These are phyloP conservation scores for Oleoguttula mirabilis DNA, from an alignment of 495 filamentous ascomycete genomes.

Conservation along the genomic window DNA sequence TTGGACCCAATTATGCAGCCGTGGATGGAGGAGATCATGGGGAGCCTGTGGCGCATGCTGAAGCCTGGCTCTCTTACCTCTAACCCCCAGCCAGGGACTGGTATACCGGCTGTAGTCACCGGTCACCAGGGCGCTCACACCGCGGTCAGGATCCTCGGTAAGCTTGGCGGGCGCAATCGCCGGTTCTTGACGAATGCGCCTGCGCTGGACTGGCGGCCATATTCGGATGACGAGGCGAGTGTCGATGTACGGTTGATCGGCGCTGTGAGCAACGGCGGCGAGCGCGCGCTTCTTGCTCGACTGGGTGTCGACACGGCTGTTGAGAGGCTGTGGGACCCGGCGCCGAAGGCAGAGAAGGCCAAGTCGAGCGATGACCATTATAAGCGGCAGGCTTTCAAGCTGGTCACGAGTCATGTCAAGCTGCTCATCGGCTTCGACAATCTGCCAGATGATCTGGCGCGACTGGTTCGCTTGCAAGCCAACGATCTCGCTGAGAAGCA, in stretches of 20 bases:
- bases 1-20: slow-evolving; percentile 98
- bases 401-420: slow-evolving; percentile 79
- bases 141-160: slow-evolving; percentile 95
- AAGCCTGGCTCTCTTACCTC: slow-evolving; percentile 78
- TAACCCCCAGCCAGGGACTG: neutral
- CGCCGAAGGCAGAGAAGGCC: slow-evolving; percentile 44
- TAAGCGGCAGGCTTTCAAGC: slow-evolving; percentile 80
- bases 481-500: slow-evolving; percentile 67
- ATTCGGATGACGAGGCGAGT: slow-evolving; percentile 71
- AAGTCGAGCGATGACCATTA: slow-evolving; percentile 75
- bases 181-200: slow-evolving; percentile 87
- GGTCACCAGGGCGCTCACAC: slow-evolving; percentile 89
- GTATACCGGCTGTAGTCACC: slow-evolving; percentile 9
- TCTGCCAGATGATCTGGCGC: slow-evolving; percentile 77
- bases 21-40: slow-evolving; percentile 97
- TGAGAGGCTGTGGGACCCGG: slow-evolving; percentile 66
- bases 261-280: slow-evolving; percentile 48
- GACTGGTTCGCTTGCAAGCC: slow-evolving; percentile 73
- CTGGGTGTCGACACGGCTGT: slow-evolving; percentile 83
- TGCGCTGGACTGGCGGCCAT: slow-evolving; percentile 65
- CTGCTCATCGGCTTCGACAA: slow-evolving; percentile 77
- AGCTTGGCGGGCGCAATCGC: slow-evolving; percentile 86
- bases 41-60: slow-evolving; percentile 87
- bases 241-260: slow-evolving; percentile 83
- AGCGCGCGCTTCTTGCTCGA: slow-evolving; percentile 72